phyloP scores from a whole-genome alignment of 768 basidiomycete species.

The Fomitopsis serialis region DNA sequence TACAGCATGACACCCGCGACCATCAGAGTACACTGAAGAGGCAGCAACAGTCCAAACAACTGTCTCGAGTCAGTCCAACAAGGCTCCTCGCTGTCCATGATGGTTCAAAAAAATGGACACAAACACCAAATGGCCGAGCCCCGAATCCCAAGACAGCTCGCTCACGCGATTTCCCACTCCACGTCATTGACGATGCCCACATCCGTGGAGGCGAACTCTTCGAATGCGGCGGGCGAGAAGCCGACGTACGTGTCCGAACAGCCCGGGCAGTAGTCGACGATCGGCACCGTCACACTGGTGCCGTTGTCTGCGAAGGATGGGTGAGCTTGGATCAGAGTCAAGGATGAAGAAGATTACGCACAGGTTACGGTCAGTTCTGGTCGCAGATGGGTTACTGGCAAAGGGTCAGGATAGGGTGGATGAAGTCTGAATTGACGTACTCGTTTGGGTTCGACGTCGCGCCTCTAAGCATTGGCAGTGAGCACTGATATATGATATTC shows the following conservation, averaged over 20 bases:
- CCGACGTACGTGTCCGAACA: slow-evolving; percentile 21
- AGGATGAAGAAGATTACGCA: slow-evolving; percentile 8
- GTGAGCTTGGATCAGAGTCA: not conserved
- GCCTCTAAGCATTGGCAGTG: slow-evolving; percentile 6
- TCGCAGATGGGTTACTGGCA: slow-evolving; percentile 30
- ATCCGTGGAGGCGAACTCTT: slow-evolving; percentile 19
- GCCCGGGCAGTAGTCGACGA: slow-evolving; percentile 25
- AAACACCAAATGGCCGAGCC: too few species aligned
- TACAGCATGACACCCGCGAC: too few species aligned
- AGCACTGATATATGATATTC: not conserved
- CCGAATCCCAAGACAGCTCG: too few species aligned
- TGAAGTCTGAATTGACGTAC: not conserved
- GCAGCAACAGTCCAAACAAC: too few species aligned
- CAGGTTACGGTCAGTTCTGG: slow-evolving; percentile 22
- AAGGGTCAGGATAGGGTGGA: not conserved
- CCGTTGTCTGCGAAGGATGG: slow-evolving; percentile 16
- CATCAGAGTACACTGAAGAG: too few species aligned
- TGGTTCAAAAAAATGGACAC: too few species aligned
- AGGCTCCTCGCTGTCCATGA: too few species aligned
- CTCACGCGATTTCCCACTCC: slow-evolving; percentile 19
- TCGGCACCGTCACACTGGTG: slow-evolving; percentile 19
- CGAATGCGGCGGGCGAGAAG: slow-evolving; percentile 23
- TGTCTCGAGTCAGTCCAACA: too few species aligned
- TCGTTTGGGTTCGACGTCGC: slow-evolving; percentile 12
- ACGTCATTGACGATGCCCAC: slow-evolving; percentile 27